These are phyloP conservation scores for Cordia subcordata DNA, from an alignment of 257 asterid genomes.

Conservation along the genomic window DNA sequence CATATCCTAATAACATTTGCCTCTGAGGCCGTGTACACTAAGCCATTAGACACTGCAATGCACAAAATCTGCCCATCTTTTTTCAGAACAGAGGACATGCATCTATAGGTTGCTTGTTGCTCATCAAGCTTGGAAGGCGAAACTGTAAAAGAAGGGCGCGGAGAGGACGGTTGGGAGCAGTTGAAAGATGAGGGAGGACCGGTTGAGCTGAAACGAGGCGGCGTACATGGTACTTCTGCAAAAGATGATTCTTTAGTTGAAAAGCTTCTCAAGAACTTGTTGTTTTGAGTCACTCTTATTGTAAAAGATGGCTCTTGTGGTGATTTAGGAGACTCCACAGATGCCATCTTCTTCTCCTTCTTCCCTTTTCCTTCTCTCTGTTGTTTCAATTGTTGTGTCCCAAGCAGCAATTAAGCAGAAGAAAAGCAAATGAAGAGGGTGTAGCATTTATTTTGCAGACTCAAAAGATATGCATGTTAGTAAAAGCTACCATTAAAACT, in stretches of 20 bases:
- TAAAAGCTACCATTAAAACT: conserved; percentile 15
- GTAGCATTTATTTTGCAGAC: not conserved
- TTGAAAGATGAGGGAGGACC: conserved; percentile 25
- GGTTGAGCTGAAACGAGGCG: conserved; percentile 38
- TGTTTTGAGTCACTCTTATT: conserved; percentile 32
- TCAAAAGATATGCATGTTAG: not conserved
- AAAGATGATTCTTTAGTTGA: conserved; percentile 59
- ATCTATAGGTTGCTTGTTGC: conserved; percentile 44
- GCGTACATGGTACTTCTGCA: conserved; percentile 22
- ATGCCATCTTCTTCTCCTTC: conserved; percentile 16
- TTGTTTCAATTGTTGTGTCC: not conserved
- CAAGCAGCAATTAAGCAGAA: not conserved
- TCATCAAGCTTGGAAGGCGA: conserved; percentile 26
- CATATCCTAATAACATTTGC: conserved; percentile 59
- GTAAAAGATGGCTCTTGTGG: conserved; percentile 32
- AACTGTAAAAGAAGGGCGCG: conserved; percentile 42
- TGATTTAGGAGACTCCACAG: conserved; percentile 32
- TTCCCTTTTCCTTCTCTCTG: too few species aligned
- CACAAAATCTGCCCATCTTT: conserved; percentile 85
- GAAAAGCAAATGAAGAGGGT: conserved; percentile 7
- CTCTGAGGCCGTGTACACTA: conserved; percentile 77
- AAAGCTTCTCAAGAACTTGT: conserved; percentile 48
- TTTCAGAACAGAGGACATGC: conserved; percentile 83
- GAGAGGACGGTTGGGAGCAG: conserved; percentile 58
- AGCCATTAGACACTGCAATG: conserved; percentile 55